Percentiles rank a stretch among this genome's conserved stretches.
These are phyloP conservation scores for Cyberlindnera meyerae DNA, from an alignment of 805 yeast species.

Conservation along the genomic window DNA sequence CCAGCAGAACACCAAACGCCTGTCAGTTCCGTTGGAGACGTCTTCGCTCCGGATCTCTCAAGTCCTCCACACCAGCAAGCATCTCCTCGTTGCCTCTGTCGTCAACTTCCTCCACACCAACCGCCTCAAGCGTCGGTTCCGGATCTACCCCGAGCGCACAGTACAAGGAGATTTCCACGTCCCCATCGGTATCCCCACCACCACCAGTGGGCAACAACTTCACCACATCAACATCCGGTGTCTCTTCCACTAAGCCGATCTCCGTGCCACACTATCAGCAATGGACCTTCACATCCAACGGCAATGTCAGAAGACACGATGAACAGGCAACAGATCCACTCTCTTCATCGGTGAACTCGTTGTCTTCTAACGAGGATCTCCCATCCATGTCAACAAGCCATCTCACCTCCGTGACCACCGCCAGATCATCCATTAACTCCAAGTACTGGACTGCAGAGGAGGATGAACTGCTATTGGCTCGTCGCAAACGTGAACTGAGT, in stretches of 20 bases:
- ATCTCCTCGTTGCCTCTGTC: slow-evolving; percentile 10
- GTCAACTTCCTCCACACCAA: slow-evolving; percentile 14
- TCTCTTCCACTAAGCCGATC: slow-evolving; percentile 1
- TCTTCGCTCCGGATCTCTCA: slow-evolving; percentile 41
- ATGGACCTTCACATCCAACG: slow-evolving; percentile 10
- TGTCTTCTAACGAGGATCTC: slow-evolving; percentile 10
- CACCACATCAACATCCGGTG: not conserved
- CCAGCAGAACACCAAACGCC: slow-evolving; percentile 81
- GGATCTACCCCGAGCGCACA: slow-evolving; percentile 13
- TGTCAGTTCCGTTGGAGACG: slow-evolving; percentile 90
- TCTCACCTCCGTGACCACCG: too few species aligned
- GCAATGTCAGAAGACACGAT: not conserved
- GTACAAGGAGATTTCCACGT: slow-evolving; percentile 8
- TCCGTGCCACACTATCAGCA: slow-evolving; percentile 6
- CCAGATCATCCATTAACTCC: not conserved
- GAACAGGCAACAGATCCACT: slow-evolving; percentile 11
- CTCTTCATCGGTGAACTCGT: slow-evolving; percentile 6
- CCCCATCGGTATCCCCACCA: slow-evolving; percentile 14
- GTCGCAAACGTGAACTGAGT: slow-evolving; percentile 54
- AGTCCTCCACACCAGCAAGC: slow-evolving; percentile 15
- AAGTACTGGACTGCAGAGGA: slow-evolving; percentile 53
- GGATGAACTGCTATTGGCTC: slow-evolving; percentile 56
- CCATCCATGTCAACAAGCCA: too few species aligned
- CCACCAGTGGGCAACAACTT: too few species aligned
- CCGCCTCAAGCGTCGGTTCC: slow-evolving; percentile 7